phyloP scores from a whole-genome alignment of 257 asterid species.

The Solanum ossicruentum region DNA sequence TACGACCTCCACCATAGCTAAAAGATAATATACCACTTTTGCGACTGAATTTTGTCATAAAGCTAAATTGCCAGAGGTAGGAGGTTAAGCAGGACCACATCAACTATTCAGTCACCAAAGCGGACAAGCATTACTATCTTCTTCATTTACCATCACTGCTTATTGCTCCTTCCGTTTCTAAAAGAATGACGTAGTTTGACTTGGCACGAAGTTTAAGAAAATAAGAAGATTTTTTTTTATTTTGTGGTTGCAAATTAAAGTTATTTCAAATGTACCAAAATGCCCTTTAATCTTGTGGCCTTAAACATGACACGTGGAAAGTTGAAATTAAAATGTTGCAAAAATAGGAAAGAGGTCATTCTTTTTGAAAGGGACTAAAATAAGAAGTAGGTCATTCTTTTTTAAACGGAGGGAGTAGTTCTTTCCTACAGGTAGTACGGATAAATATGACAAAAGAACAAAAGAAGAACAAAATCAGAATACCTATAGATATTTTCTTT shows the following conservation, averaged over 20 bases:
- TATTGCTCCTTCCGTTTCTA: neutral
- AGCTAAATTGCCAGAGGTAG: neutral
- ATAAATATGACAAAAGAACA: neutral
- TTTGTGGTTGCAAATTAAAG: too few relatives aligned
- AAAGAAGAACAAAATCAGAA: neutral
- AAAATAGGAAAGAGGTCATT: too few relatives aligned
- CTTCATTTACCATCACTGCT: neutral
- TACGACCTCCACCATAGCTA: neutral
- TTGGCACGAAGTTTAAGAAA: too few relatives aligned
- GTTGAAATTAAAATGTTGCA: too few relatives aligned
- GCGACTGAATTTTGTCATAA: neutral
- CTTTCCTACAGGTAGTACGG: neutral
- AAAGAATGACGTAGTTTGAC: too few relatives aligned
- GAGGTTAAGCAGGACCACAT: neutral
- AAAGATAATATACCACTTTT: neutral
- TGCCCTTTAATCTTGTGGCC: too few relatives aligned
- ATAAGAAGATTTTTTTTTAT: too few relatives aligned
- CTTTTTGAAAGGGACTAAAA: too few relatives aligned
- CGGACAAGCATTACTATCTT: neutral
- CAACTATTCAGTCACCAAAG: neutral
- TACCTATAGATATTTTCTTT: neutral
- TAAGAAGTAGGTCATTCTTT: too few relatives aligned
- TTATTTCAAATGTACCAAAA: too few relatives aligned
- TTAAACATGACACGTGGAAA: too few relatives aligned
- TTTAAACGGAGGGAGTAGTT: neutral